Percentiles rank a stretch among this genome's conserved stretches.
phyloP scores from a whole-genome alignment of 345 rosid species.

The Diplotaxis tenuifolia region DNA sequence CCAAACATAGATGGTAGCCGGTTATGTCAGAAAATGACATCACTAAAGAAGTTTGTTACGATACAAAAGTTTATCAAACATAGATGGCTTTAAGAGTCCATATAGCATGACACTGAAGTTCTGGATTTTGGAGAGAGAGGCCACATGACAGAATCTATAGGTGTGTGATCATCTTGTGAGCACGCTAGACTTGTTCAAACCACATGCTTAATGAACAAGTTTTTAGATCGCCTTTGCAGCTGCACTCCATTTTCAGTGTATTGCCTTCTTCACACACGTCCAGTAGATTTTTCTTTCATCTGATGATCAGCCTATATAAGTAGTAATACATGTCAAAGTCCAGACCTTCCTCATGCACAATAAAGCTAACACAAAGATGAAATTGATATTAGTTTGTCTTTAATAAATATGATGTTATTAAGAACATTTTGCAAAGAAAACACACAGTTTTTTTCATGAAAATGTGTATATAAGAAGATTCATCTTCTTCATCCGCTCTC shows the following conservation, averaged over 20 bases:
- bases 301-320: constrained; percentile 45
- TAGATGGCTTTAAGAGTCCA: background rate
- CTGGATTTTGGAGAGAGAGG: background rate
- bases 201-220: background rate
- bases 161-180: too few species aligned
- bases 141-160: background rate
- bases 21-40: background rate
- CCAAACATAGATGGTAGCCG: too few species aligned
- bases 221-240: background rate
- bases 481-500: too few species aligned
- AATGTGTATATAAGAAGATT: too few species aligned
- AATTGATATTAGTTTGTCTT: background rate
- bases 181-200: too few species aligned
- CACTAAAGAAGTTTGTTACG: background rate
- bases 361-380: background rate
- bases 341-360: background rate
- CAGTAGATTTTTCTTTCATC: constrained; percentile 25
- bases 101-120: background rate
- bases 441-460: too few species aligned
- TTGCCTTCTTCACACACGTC: background rate
- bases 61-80: background rate
- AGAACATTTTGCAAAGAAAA: background rate
- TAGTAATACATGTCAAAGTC: constrained; percentile 20
- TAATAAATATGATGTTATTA: too few species aligned
- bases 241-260: background rate